These are phyloP conservation scores for Fusarium gaditjirri DNA, from an alignment of 2,329 filamentous ascomycete genomes.

Conservation along the genomic window DNA sequence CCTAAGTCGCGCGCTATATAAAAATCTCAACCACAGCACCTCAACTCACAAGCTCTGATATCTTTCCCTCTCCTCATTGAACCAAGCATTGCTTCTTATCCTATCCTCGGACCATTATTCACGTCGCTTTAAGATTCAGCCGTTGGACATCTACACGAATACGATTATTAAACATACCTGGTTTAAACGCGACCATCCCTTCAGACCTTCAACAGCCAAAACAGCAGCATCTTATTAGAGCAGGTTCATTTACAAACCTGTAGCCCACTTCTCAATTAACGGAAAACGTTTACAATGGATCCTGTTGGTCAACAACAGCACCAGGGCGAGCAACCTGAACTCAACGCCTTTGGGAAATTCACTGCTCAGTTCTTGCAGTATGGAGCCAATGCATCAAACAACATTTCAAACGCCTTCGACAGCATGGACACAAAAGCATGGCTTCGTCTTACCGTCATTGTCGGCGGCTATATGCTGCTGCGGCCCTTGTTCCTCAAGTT, in stretches of 20 bases:
- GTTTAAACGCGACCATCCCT: background rate
- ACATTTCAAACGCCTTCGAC: slow-evolving; percentile 60
- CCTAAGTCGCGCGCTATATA: slow-evolving; percentile 38
- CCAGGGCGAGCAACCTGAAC: slow-evolving; percentile 42
- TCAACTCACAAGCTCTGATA: slow-evolving; percentile 18
- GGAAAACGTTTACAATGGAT: slow-evolving; percentile 32
- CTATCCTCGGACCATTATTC: background rate
- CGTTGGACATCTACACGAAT: background rate
- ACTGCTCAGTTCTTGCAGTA: slow-evolving; percentile 49
- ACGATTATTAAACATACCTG: background rate
- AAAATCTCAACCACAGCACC: slow-evolving; percentile 40
- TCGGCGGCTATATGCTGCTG: slow-evolving; percentile 78
- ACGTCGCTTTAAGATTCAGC: background rate
- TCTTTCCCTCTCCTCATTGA: background rate
- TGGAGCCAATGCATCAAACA: slow-evolving; percentile 56
- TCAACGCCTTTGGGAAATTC: slow-evolving; percentile 50
- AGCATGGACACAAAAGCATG: slow-evolving; percentile 64
- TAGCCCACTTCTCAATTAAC: background rate
- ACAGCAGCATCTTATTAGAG: background rate
- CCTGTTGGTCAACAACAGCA: slow-evolving; percentile 41
- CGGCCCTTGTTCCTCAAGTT: slow-evolving; percentile 79
- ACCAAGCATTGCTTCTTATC: background rate
- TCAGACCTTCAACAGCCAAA: background rate
- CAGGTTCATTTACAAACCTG: background rate
- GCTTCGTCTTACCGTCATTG: slow-evolving; percentile 76